Evolutionary conservation across 768 basidiomycete genomes (phyloP), one percentile per base, ranked within the genome.

Genomic region (Sarcodon aspratus): DNA sequence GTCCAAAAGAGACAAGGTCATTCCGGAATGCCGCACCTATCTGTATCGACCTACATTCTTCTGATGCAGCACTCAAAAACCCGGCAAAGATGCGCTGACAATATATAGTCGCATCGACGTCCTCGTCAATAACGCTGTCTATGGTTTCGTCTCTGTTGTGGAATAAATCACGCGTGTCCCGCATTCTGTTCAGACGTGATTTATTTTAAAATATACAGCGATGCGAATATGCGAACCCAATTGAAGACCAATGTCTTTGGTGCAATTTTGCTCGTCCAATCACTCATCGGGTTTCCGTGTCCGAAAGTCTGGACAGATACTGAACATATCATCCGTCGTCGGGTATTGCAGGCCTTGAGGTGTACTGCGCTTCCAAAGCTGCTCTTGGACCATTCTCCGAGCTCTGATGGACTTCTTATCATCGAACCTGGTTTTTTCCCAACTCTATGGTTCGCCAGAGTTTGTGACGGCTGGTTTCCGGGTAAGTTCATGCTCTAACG

Each of bases 231-330:
- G 31, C 56, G 57, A 35, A 48, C 43, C 12, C 50, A 61, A 47
- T 62, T 63, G 52, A 58, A 61, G 46, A 52, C 57, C 9, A 59
- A 59, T 48, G 50, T 63, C 35, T 63, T 61, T 43, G 59, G 61
- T 8, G 50, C 55, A 6, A 47, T 61, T 45, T 57, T 59, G 4
- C 51, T 63, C 45, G 59, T 55, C 9, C 59, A 63, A 45, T 49
- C 61, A 5, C 53, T 63, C 10, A 47, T 63, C 62, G 7, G 47
- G 56, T 17, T 51, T 63, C 45, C 59, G 62, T 34, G 49, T 44
- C 33, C 59, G 57, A 37, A 48, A 52, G 35, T 49, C 58, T 12
- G 62, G 61, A 6, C 56, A 59, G 46, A 59, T 63, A 48, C 51
- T 61, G 32, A 62, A 59, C 49, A 18, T 62, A 17, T 59, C 59